Percentiles rank a stretch among this genome's conserved stretches.
phyloP scores from a whole-genome alignment of 2,329 filamentous ascomycete species.

The Claviceps africana region DNA sequence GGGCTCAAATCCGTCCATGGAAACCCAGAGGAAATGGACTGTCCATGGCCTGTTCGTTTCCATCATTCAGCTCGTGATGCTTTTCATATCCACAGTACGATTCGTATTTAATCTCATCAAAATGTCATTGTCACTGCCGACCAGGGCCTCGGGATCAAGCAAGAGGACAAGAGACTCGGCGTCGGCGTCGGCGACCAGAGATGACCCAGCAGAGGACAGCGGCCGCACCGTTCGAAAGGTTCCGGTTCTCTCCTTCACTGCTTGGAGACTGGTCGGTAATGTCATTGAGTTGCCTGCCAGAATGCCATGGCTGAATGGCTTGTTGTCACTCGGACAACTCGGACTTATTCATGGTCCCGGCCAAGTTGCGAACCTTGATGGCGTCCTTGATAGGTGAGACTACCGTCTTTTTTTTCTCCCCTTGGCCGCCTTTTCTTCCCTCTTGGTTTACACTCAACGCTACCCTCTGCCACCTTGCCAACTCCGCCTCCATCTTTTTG shows the following conservation, averaged over 20 bases:
- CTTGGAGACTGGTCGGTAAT: conserved; percentile 61
- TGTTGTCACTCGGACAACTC: conserved; percentile 63
- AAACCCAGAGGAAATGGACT: conserved; percentile 21
- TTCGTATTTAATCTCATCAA: conserved; percentile 50
- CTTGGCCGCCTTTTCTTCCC: conserved; percentile 8
- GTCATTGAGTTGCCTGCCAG: conserved; percentile 60
- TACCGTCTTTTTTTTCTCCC: conserved; percentile 7
- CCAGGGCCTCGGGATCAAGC: conserved; percentile 24
- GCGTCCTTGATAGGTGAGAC: conserved; percentile 79
- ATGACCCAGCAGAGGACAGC: not conserved
- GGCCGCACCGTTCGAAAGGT: conserved; percentile 24
- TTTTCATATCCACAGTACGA: conserved; percentile 49
- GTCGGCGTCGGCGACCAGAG: conserved; percentile 6
- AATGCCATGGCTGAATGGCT: conserved; percentile 82
- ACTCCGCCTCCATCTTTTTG: not conserved
- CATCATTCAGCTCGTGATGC: conserved; percentile 39
- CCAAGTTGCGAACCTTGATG: conserved; percentile 57
- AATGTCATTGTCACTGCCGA: conserved; percentile 52
- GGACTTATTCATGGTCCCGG: conserved; percentile 60
- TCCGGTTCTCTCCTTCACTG: conserved; percentile 61
- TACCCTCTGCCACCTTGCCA: not conserved
- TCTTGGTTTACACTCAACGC: not conserved
- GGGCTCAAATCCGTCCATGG: conserved; percentile 4
- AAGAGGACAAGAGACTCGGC: conserved; percentile 8
- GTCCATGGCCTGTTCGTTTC: conserved; percentile 39